Conservation (phyloP, 768 basidiomycete species). For the Rhodocollybia butyracea region DNA sequence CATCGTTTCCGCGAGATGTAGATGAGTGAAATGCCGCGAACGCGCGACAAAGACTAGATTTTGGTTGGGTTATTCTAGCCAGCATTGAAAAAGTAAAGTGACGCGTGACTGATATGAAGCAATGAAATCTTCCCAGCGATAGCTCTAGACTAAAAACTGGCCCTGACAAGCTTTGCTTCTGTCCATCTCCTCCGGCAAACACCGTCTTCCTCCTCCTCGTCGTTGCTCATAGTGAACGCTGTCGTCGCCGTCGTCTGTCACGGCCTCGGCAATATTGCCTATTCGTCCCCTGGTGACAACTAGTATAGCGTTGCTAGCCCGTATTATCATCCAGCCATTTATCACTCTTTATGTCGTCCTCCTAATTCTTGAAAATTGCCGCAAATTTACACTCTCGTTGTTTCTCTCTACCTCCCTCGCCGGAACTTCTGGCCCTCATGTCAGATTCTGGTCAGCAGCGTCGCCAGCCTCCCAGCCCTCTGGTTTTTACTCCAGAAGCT, state of each 20-base stretch:
- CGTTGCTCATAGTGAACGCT: constrained; percentile 17
- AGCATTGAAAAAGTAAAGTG: background rate
- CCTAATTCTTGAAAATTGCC: constrained; percentile 5
- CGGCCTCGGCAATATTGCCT: background rate
- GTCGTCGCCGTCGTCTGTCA: constrained; percentile 15
- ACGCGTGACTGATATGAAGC: background rate
- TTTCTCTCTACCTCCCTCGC: constrained; percentile 4
- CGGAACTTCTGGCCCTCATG: constrained; percentile 29
- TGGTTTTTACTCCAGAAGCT: constrained; percentile 71
- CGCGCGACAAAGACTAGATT: background rate
- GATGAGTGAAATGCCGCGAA: constrained; percentile 2
- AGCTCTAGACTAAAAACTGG: background rate
- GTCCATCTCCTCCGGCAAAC: background rate
- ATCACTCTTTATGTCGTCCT: constrained; percentile 13
- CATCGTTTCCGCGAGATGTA: background rate
- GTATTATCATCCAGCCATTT: constrained; percentile 7
- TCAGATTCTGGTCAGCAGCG: constrained; percentile 46
- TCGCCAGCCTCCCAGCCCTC: constrained; percentile 73
- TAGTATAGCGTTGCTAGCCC: background rate
- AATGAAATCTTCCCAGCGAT: constrained; percentile 1
- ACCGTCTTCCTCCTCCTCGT: constrained; percentile 24
- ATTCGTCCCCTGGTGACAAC: background rate
- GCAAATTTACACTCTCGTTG: constrained; percentile 11
- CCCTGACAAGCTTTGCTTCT: background rate
- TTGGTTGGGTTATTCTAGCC: background rate